These are phyloP conservation scores for Fusarium sp. DNA, from an alignment of 2,329 filamentous ascomycete genomes.

Conservation along the genomic window DNA sequence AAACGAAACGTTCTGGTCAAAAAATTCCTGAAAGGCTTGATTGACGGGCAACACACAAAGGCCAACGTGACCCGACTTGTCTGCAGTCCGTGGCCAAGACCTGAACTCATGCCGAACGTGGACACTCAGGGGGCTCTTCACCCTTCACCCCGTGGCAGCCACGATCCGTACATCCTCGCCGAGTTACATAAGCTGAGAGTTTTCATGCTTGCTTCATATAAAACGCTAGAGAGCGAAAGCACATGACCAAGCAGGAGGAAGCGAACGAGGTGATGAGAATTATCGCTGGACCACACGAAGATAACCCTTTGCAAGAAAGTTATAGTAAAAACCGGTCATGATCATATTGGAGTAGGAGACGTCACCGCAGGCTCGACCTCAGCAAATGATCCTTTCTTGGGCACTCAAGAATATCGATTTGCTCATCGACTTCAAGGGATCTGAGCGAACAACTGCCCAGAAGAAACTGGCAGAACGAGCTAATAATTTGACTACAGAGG, in stretches of 20 bases:
- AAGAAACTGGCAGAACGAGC: background rate
- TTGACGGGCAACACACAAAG: background rate
- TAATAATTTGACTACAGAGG: background rate
- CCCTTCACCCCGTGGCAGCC: background rate
- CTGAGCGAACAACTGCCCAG: background rate
- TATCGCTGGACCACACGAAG: too few species aligned
- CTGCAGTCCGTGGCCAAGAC: background rate
- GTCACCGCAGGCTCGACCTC: too few species aligned
- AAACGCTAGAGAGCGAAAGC: too few species aligned
- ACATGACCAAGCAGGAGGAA: too few species aligned
- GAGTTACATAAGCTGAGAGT: background rate
- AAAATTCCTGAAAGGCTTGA: background rate
- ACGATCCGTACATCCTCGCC: background rate
- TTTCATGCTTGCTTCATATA: background rate
- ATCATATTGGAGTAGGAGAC: too few species aligned
- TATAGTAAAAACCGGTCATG: too few species aligned
- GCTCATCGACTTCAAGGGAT: background rate
- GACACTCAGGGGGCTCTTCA: background rate
- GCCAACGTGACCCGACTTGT: too few species aligned
- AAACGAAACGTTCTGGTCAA: background rate
- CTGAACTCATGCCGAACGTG: background rate
- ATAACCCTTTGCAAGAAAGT: too few species aligned
- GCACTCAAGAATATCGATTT: too few species aligned
- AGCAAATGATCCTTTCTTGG: too few species aligned
- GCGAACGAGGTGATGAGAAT: too few species aligned